Evolutionary conservation across 441 rosid species (phyloP), one percentile per base, ranked within the genome.

Genomic region (Biscutella laevigata): DNA sequence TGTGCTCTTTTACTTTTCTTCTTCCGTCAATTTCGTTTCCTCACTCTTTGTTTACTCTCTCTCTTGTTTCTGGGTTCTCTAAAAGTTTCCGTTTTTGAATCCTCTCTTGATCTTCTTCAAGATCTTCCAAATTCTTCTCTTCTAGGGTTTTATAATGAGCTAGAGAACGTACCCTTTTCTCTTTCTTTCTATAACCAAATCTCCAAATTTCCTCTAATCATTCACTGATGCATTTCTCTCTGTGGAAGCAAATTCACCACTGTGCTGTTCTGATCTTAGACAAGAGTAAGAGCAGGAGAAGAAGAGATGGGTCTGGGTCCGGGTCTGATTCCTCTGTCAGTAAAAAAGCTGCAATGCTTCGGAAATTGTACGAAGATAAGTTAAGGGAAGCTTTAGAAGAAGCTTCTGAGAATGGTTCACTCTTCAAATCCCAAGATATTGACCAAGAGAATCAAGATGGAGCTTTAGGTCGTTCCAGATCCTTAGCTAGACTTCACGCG

Each of bases 191-290:
- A n/a, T n/a, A n/a, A n/a, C n/a, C n/a, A n/a, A n/a, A n/a, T 4
- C 2, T 15, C 2, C 5, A 26, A 29, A n/a, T 27, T 15, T 20
- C 7, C 32, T 36, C 21, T 17, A 17, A 17, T 17, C 19, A 22
- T 2, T 53, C 29, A 2, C 22, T 10, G 50, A 53, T 92, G 98
- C 95, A 88, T 86, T 80, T 87, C 75, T 86, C 94, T 65, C 71
- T 84, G 74, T 92, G 96, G 98, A 92, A 92, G 69, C 96, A 94
- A 49, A 80, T 91, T 61, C 82, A 95, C 53, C 96, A 88, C 75
- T 88, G 98, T 67, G 95, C 98, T 74, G 77, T 96, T 70, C 84
- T 88, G n/a, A 66, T 91, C 74, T 64, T 85, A 59, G 91, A 88
- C 74, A 88, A 88, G 82, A 85, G 82, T 78, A 75, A 85, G 74